Conservation (phyloP, 495 filamentous ascomycete genomes). For the Elasticomyces elasticus region DNA sequence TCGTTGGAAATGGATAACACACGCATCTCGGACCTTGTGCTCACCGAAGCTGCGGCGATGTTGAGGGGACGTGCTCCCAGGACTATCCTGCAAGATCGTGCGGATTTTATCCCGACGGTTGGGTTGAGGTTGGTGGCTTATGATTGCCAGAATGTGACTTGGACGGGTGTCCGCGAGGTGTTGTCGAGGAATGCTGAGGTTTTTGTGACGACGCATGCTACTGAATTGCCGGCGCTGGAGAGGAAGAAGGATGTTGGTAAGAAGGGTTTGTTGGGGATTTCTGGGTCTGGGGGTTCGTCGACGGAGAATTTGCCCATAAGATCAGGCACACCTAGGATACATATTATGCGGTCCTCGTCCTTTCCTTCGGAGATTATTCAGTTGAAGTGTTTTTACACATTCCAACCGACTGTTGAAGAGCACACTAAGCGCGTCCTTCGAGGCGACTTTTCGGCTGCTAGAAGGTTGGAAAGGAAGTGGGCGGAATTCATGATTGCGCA, state of each 20-base stretch:
- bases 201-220: constrained; percentile 21
- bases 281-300: no score
- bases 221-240: constrained; percentile 16
- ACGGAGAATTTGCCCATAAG: constrained; percentile 7
- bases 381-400: constrained; percentile 89
- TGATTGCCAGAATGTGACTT: constrained; percentile 82
- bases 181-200: constrained; percentile 72
- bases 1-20: constrained; percentile 91
- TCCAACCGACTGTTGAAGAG: constrained; percentile 89
- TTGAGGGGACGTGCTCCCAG: constrained; percentile 56
- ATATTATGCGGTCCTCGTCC: constrained; percentile 24
- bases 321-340: constrained; percentile 18
- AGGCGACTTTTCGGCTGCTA: constrained; percentile 61
- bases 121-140: constrained; percentile 75
- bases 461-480: constrained; percentile 78
- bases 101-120: constrained; percentile 41
- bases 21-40: constrained; percentile 72
- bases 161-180: constrained; percentile 83
- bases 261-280: no score
- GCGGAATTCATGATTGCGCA: constrained; percentile 85
- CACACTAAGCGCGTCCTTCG: constrained; percentile 74
- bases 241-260: constrained; percentile 14
- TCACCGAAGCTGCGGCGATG: constrained; percentile 73
- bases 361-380: constrained; percentile 67
- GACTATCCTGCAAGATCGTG: constrained; percentile 18